Evolutionary conservation across 1,284 basidiomycete genomes (phyloP).

Genomic region (Sporisorium iseilematis-ciliati): DNA sequence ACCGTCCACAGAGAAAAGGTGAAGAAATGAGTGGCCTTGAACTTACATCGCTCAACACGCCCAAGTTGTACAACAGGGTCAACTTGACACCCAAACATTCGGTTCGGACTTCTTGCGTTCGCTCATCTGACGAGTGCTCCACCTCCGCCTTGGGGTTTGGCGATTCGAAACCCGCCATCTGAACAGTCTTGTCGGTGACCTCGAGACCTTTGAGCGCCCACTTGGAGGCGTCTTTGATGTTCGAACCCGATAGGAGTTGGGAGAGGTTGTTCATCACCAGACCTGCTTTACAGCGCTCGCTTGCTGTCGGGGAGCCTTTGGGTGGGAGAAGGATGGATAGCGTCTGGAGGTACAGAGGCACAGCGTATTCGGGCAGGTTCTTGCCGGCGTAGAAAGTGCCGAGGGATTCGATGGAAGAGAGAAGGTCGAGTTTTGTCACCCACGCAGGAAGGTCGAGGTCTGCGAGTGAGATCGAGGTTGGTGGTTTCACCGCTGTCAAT

Average conservation of each 20-base stretch:
- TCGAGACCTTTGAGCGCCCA: constrained; percentile 67
- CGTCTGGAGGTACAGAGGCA: constrained; percentile 69
- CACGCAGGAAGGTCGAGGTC: constrained; percentile 69
- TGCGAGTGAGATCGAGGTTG: constrained; percentile 50
- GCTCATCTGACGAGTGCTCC: constrained; percentile 36
- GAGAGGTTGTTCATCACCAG: constrained; percentile 69
- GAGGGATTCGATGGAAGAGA: constrained; percentile 67
- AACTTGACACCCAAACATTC: constrained; percentile 65
- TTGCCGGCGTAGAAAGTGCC: constrained; percentile 67
- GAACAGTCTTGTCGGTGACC: constrained; percentile 56
- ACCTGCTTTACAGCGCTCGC: constrained; percentile 66
- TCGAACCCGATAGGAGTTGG: constrained; percentile 56
- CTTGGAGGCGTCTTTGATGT: constrained; percentile 58
- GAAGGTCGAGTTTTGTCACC: constrained; percentile 65
- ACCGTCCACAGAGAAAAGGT: neutral
- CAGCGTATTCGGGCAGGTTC: constrained; percentile 65
- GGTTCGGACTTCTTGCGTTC: constrained; percentile 49
- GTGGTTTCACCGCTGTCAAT: constrained; percentile 12
- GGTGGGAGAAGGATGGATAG: constrained; percentile 65
- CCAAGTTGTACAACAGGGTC: constrained; percentile 66
- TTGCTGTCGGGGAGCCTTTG: constrained; percentile 46
- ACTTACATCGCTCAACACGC: constrained; percentile 52
- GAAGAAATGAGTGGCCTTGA: neutral
- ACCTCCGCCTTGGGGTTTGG: constrained; percentile 8
- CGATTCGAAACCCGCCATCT: constrained; percentile 53